Evolutionary conservation across 495 filamentous ascomycete genomes (phyloP).

Genomic region (Penicillium coprophilum): DNA sequence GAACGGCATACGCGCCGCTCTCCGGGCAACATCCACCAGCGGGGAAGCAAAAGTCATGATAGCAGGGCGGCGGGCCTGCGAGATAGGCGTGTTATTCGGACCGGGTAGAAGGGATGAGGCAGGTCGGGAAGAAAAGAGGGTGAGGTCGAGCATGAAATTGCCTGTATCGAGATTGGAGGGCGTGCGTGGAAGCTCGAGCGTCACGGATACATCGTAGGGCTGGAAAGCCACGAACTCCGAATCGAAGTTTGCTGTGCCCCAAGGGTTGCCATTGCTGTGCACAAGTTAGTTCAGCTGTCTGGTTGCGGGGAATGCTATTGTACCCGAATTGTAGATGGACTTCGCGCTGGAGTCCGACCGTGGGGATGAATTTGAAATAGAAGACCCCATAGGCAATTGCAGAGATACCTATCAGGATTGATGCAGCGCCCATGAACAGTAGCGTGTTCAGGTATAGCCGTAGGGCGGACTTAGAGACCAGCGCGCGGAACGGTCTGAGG

Average conservation of each 20-base stretch:
- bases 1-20: constrained; percentile 54
- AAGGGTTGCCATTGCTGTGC: constrained; percentile 40
- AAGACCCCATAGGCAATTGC: constrained; percentile 70
- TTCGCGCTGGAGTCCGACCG: constrained; percentile 60
- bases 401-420: constrained; percentile 62
- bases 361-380: constrained; percentile 80
- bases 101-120: constrained; percentile 27
- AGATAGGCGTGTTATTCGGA: constrained; percentile 31
- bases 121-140: constrained; percentile 51
- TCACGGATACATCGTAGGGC: constrained; percentile 67
- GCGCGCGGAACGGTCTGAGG: constrained; percentile 40
- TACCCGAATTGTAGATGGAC: constrained; percentile 84
- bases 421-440: constrained; percentile 58
- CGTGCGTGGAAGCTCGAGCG: constrained; percentile 67
- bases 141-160: constrained; percentile 93
- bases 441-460: constrained; percentile 71
- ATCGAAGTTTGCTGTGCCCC: constrained; percentile 44
- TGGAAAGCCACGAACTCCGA: constrained; percentile 45
- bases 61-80: constrained; percentile 57
- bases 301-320: background rate
- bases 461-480: constrained; percentile 64
- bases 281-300: constrained; percentile 3
- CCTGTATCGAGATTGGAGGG: constrained; percentile 57
- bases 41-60: constrained; percentile 66
- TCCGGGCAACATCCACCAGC: constrained; percentile 52